phyloP scores from a whole-genome alignment of 1,284 basidiomycete genomes.

The Ganoderma lucidum region DNA sequence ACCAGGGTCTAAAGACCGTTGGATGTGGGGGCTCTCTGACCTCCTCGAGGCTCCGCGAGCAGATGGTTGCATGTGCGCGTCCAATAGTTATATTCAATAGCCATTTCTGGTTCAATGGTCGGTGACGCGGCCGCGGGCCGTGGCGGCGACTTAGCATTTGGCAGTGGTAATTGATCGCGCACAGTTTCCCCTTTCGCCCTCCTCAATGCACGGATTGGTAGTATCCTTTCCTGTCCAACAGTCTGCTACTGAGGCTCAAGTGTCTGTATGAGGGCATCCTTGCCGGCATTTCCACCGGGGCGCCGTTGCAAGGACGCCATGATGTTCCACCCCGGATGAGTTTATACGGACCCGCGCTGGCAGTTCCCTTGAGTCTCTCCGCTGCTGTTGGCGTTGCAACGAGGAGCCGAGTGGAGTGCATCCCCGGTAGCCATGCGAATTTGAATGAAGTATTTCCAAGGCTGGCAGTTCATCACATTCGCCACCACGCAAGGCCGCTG shows the following conservation, averaged over 20 bases:
- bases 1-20: not conserved
- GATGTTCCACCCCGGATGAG: not conserved
- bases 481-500: not conserved
- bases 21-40: not conserved
- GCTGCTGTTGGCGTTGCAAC: not conserved
- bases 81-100: not conserved
- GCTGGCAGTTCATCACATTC: not conserved
- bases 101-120: not conserved
- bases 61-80: not conserved
- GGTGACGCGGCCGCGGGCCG: slow-evolving; percentile 12
- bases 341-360: slow-evolving; percentile 8
- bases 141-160: slow-evolving; percentile 24
- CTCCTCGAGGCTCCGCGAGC: not conserved
- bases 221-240: not conserved
- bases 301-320: not conserved
- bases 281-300: slow-evolving; percentile 11
- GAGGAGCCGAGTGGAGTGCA: not conserved
- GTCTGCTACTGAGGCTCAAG: not conserved
- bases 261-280: slow-evolving; percentile 1
- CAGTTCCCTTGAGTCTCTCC: not conserved
- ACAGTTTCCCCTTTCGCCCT: not conserved
- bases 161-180: not conserved
- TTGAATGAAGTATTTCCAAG: slow-evolving; percentile 2
- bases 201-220: not conserved
- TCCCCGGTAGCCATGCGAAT: slow-evolving; percentile 2